These are phyloP conservation scores for Actinomucor elegans DNA, from an alignment of 371 early-diverging fungal species.

Conservation along the genomic window DNA sequence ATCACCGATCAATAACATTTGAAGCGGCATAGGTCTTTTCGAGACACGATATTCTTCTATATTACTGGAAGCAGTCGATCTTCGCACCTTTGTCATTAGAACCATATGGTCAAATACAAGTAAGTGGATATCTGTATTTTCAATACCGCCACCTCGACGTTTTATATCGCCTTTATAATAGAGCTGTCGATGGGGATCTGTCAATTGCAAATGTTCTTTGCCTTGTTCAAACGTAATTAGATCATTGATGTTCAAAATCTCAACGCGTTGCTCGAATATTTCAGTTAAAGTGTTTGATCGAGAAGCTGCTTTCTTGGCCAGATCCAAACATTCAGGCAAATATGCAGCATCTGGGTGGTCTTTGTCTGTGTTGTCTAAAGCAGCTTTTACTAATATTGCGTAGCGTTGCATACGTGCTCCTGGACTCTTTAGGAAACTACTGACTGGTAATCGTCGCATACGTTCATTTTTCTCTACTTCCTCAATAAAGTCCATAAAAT, in stretches of 20 bases:
- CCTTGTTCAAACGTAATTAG: conserved; percentile 39
- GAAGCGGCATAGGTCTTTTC: conserved; percentile 58
- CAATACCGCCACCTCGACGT: conserved; percentile 59
- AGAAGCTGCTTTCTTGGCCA: conserved; percentile 35
- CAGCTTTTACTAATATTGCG: conserved; percentile 66
- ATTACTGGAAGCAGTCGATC: conserved; percentile 30
- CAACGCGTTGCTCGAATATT: conserved; percentile 24
- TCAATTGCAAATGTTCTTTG: conserved; percentile 64
- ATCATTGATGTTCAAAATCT: conserved; percentile 36
- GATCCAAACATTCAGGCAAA: conserved; percentile 67
- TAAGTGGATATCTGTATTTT: conserved; percentile 62
- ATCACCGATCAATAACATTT: conserved; percentile 35
- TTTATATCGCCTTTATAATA: conserved; percentile 76
- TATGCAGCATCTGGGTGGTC: conserved; percentile 80
- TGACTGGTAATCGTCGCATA: conserved; percentile 62
- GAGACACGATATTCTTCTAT: conserved; percentile 54
- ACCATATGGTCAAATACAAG: conserved; percentile 86
- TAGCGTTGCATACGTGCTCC: conserved; percentile 90
- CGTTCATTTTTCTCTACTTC: conserved; percentile 63
- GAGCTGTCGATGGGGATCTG: conserved; percentile 65
- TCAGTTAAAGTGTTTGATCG: conserved; percentile 34
- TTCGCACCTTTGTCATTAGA: conserved; percentile 65
- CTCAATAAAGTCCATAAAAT: conserved; percentile 70
- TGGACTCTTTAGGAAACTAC: conserved; percentile 60
- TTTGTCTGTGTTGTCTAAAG: conserved; percentile 80